A percentile compares a stretch with the other conserved stretches of the same genome.
Conservation (phyloP, 306 rosid genomes). For the Prunus campanulata region DNA sequence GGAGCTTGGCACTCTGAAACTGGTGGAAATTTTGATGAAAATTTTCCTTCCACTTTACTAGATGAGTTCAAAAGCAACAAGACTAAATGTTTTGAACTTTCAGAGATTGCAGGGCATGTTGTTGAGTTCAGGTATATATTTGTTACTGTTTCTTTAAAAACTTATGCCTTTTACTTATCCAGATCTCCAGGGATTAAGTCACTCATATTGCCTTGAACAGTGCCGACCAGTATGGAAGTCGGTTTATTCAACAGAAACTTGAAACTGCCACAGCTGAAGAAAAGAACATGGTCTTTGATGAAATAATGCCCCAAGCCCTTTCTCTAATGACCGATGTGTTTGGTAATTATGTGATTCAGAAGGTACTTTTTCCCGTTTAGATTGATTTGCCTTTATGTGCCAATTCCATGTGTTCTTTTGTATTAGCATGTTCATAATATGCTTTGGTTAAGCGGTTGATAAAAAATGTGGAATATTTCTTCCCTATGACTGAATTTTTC, state of each 20-base stretch:
- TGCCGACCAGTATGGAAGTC: conserved; percentile 95
- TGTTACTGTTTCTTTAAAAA: not conserved
- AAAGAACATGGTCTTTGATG: conserved; percentile 88
- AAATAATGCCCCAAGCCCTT: conserved; percentile 93
- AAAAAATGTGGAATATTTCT: not conserved
- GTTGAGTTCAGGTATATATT: conserved; percentile 73
- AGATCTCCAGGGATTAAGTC: not conserved
- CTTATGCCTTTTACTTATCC: not conserved
- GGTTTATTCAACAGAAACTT: conserved; percentile 90
- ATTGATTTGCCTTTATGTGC: conserved; percentile 4
- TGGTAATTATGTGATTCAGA: conserved; percentile 95
- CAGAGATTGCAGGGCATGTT: conserved; percentile 70
- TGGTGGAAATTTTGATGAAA: conserved; percentile 70
- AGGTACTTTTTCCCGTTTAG: conserved; percentile 44
- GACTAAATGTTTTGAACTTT: conserved; percentile 81
- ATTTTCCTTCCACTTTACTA: conserved; percentile 68
- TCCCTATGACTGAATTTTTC: conserved; percentile 15
- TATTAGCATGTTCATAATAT: not conserved
- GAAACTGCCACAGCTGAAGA: conserved; percentile 87
- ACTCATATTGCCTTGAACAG: conserved; percentile 38
- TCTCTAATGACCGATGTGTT: conserved; percentile 94
- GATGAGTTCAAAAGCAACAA: conserved; percentile 91
- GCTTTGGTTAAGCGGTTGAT: not conserved
- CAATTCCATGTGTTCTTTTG: not conserved
- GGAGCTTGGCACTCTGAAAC: conserved; percentile 79